Percentiles rank a stretch among this genome's conserved stretches.
These are phyloP conservation scores for Penicillium alfredii DNA, from an alignment of 495 filamentous ascomycete species.

Conservation along the genomic window DNA sequence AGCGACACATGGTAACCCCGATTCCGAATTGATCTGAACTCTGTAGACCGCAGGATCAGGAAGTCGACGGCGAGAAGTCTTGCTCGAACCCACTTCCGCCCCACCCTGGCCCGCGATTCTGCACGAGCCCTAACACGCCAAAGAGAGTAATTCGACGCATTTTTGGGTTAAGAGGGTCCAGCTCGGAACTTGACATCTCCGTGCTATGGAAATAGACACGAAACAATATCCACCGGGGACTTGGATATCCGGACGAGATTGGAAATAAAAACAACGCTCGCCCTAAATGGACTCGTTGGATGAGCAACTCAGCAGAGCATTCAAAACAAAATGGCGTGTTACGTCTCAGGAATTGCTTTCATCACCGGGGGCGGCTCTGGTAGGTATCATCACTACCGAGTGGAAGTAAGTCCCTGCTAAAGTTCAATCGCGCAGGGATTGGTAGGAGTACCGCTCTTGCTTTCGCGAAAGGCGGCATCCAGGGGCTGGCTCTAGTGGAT, in stretches of 20 bases:
- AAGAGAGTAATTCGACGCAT: no score
- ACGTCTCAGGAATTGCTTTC: conserved; percentile 20
- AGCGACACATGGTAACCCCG: no score
- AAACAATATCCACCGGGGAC: no score
- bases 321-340: conserved; percentile 15
- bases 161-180: no score
- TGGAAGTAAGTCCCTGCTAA: neutral
- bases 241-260: no score
- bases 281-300: no score
- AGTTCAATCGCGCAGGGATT: conserved; percentile 19
- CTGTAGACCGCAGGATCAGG: conserved; percentile 11
- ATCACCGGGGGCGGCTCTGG: conserved; percentile 22
- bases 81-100: neutral
- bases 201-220: no score
- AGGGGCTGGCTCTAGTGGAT: conserved; percentile 17
- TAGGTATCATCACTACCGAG: neutral
- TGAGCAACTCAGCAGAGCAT: no score
- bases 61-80: conserved; percentile 17
- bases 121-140: no score
- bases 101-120: neutral
- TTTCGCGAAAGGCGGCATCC: conserved; percentile 22
- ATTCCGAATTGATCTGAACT: no score
- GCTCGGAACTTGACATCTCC: conserved; percentile 4
- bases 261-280: no score
- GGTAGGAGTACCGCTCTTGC: conserved; percentile 17